These are phyloP conservation scores for Stachybotrys elegans DNA, from an alignment of 2,329 filamentous ascomycete genomes.

Conservation along the genomic window DNA sequence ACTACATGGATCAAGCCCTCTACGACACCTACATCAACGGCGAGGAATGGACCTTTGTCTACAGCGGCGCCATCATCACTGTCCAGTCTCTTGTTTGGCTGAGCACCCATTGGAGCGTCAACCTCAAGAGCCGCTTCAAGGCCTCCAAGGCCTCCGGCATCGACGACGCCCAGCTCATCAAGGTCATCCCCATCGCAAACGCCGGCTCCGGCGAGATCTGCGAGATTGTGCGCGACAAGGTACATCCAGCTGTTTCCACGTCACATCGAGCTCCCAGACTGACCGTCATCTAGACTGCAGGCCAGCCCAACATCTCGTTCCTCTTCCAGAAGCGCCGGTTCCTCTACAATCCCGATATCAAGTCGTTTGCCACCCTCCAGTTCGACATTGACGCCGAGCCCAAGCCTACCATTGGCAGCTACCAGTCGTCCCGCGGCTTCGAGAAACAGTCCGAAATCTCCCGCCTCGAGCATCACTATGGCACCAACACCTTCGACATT, in stretches of 20 bases:
- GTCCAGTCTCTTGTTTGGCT: slow-evolving; percentile 87
- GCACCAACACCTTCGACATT: slow-evolving; percentile 93
- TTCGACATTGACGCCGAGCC: slow-evolving; percentile 84
- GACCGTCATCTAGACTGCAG: slow-evolving; percentile 60
- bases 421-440: slow-evolving; percentile 77
- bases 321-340: slow-evolving; percentile 98
- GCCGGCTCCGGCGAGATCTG: slow-evolving; percentile 88
- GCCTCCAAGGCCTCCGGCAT: slow-evolving; percentile 65
- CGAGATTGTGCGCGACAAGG: slow-evolving; percentile 69
- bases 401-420: slow-evolving; percentile 70
- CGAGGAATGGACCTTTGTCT: slow-evolving; percentile 98
- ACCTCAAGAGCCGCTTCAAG: slow-evolving; percentile 77
- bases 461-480: slow-evolving; percentile 85
- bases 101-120: slow-evolving; percentile 96
- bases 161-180: slow-evolving; percentile 77
- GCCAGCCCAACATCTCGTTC: slow-evolving; percentile 77
- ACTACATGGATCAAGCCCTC: slow-evolving; percentile 76
- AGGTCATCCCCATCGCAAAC: slow-evolving; percentile 85
- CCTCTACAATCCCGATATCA: slow-evolving; percentile 67
- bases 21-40: slow-evolving; percentile 90
- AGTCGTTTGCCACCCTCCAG: slow-evolving; percentile 73
- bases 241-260: slow-evolving; percentile 15
- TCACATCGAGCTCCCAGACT: too few relatives aligned
- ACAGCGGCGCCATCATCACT: slow-evolving; percentile 82
- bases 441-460: slow-evolving; percentile 69